These are phyloP conservation scores for Citrus medica DNA, from an alignment of 345 rosid species.

Conservation along the genomic window DNA sequence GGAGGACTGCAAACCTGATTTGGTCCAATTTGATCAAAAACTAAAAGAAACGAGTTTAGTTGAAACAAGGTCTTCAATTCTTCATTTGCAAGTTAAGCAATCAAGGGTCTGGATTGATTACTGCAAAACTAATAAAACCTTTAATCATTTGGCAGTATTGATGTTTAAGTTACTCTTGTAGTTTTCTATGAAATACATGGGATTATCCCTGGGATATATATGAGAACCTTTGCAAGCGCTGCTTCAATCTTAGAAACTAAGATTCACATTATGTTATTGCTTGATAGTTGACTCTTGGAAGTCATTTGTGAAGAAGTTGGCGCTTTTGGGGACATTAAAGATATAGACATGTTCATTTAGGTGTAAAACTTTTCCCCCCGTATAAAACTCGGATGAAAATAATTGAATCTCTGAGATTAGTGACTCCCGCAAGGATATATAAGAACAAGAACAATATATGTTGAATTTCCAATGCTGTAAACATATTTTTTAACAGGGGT, in stretches of 20 bases:
- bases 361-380: neutral
- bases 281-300: neutral
- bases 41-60: neutral
- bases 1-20: neutral
- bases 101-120: neutral
- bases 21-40: neutral
- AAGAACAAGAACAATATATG: neutral
- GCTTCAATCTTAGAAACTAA: neutral
- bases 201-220: neutral
- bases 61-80: no score
- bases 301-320: neutral
- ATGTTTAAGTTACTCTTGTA: neutral
- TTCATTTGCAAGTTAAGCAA: neutral
- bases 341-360: neutral
- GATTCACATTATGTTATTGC: neutral
- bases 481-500: slow-evolving; percentile 39
- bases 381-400: neutral
- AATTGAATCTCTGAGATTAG: neutral
- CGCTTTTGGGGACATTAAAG: neutral
- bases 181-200: no score
- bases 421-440: neutral
- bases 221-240: neutral
- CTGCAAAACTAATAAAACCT: neutral
- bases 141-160: neutral
- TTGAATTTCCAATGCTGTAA: neutral